Base-by-base conservation (phyloP, 768 basidiomycete species). In the Cystoderma amianthinum region DNA sequence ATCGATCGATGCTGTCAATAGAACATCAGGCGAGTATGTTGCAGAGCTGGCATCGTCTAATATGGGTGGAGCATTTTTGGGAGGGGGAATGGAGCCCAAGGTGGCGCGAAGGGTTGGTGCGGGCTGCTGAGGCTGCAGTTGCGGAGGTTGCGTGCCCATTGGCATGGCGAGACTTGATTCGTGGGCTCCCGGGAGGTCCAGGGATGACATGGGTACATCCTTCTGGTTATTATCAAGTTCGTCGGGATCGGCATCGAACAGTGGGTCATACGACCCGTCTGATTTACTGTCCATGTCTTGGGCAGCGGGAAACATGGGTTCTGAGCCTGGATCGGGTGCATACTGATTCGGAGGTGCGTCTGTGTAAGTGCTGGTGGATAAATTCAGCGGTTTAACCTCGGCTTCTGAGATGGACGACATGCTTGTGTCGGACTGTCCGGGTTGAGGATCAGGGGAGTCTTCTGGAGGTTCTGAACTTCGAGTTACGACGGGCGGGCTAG, bases 1-100 rank as follows among this genome's bases (percentile, higher is more conserved):
- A 51, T 98, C 94, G 49, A 95, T 85, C 6, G 81, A 83, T 21
- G 88, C 82, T 7, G 89, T 92, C 77, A 99, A 74, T 19, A 98
- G 61, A 15, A 95, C 56, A 56, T 97, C 90, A 6, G 82, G 65
- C 6, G 92, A 94, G 60, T 80, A 88, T 9, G 71, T 63, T 10
- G 72, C 56, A 50, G 82, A 90, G 9, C 65, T 67, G 7, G 68
- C 56, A 0, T 75, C 62, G 48, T 86, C 78, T 23, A 96, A 64
- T 15, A 89, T 61, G 0, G 87, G 85, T 19, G 85, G 85, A 5
- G 84, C 84, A 46, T 82, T 84, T 55, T 83, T 88, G 0, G 85
- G 82, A 17, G 77, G 71, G 11, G 74, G 68, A 20, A 76, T 67
- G 13, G 62, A 56, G 24, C 58, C 58, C 32, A 62, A 43, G 23